Evolutionary conservation across 75 land plant genomes (phyloP).

Genomic region (Cunninghamia lanceolata): DNA sequence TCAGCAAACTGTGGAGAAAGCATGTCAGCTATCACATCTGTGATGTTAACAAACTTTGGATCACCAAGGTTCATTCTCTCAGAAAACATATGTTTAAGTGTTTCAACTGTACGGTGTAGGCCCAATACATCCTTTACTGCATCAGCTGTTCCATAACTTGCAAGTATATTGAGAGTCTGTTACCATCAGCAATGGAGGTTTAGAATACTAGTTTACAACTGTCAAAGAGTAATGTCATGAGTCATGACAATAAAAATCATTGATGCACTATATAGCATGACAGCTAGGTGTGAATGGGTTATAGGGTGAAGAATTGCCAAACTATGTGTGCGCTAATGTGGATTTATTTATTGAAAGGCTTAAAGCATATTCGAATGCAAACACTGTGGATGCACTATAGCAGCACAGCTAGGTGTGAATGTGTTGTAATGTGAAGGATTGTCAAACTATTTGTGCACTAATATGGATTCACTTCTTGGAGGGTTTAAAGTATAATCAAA

Average conservation of each 20-base stretch:
- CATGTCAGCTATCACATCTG: constrained; percentile 48
- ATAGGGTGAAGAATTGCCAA: background rate
- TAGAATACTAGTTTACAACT: background rate
- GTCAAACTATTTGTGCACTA: background rate
- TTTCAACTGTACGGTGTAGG: constrained; percentile 78
- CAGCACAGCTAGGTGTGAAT: background rate
- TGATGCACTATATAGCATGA: background rate
- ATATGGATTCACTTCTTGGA: background rate
- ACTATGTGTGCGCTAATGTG: too few species aligned
- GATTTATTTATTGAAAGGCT: too few species aligned
- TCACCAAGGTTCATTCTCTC: constrained; percentile 87
- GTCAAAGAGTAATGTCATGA: background rate
- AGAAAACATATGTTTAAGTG: constrained; percentile 90
- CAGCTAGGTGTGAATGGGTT: background rate
- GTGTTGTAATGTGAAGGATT: background rate
- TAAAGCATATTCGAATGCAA: too few species aligned
- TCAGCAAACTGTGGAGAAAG: constrained; percentile 68
- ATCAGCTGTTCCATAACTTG: constrained; percentile 47
- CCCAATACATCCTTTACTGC: constrained; percentile 55
- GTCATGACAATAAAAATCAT: background rate
- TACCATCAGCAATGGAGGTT: constrained; percentile 7
- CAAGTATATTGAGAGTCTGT: constrained; percentile 76
- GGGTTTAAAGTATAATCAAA: too few species aligned
- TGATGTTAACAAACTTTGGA: constrained; percentile 65
- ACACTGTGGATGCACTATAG: too few species aligned